A percentile compares a stretch with the other conserved stretches of the same genome.
Conservation (phyloP, 306 rosid species). For the Malus sieversii region DNA sequence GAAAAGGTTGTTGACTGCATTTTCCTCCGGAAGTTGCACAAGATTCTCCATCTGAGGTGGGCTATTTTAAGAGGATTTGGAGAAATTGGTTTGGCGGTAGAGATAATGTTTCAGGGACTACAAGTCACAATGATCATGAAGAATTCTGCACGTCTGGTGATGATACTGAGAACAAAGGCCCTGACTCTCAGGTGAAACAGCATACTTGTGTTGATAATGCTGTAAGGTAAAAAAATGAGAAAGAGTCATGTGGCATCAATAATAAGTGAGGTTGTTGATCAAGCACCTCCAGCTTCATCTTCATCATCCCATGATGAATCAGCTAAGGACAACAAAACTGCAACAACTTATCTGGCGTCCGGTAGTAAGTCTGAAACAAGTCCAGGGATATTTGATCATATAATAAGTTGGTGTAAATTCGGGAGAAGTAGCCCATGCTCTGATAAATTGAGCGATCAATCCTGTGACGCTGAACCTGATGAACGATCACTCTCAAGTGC, state of each 20-base stretch:
- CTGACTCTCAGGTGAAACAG: background rate
- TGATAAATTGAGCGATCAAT: slow-evolving; percentile 24
- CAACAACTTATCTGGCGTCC: slow-evolving; percentile 19
- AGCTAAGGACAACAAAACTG: slow-evolving; percentile 20
- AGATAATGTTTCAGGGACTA: slow-evolving; percentile 20
- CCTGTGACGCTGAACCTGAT: slow-evolving; percentile 18
- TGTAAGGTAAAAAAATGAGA: slow-evolving; percentile 21
- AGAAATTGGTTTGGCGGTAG: slow-evolving; percentile 22
- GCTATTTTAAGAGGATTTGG: slow-evolving; percentile 32
- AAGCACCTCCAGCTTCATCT: slow-evolving; percentile 16
- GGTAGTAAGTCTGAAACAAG: slow-evolving; percentile 8
- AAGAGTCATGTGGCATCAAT: slow-evolving; percentile 18
- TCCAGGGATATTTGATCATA: slow-evolving; percentile 33
- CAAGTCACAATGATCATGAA: slow-evolving; percentile 22
- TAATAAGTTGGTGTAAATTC: slow-evolving; percentile 40
- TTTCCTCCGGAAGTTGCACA: background rate
- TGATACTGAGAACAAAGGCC: slow-evolving; percentile 25
- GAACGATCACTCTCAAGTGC: slow-evolving; percentile 15
- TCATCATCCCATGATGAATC: slow-evolving; percentile 24
- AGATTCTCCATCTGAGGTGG: slow-evolving; percentile 20
- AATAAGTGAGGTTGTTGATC: slow-evolving; percentile 29
- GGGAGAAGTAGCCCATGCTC: slow-evolving; percentile 21
- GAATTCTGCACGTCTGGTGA: slow-evolving; percentile 17
- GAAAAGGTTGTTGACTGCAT: slow-evolving; percentile 13
- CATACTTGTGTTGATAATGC: background rate